A percentile compares a stretch with the other conserved stretches of the same genome.
phyloP scores from a whole-genome alignment of 164 flowering plant species.

The Liquidambar formosana region DNA sequence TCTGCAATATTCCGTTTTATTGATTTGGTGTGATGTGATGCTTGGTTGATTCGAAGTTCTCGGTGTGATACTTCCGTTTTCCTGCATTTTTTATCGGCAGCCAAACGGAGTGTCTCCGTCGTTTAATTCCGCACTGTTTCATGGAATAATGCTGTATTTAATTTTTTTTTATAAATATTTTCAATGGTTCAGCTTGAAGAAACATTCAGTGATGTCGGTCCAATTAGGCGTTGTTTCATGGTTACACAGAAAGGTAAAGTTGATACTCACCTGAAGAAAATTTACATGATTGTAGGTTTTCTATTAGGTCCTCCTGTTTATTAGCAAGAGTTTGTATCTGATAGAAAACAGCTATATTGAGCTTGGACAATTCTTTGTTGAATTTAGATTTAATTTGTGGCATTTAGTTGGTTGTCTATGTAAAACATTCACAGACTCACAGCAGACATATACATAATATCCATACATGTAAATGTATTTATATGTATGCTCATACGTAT shows the following conservation, averaged over 20 bases:
- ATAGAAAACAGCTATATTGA: not conserved
- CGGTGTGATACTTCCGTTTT: not conserved
- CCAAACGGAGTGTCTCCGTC: not conserved
- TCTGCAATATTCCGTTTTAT: not conserved
- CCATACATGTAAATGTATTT: too few species aligned
- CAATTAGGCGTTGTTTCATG: constrained; percentile 84
- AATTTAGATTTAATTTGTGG: not conserved
- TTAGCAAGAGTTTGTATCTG: not conserved
- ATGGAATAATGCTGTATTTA: not conserved
- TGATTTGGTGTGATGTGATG: too few species aligned
- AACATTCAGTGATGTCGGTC: constrained; percentile 85
- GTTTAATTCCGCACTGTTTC: not conserved
- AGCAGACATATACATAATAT: too few species aligned
- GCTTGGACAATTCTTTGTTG: not conserved
- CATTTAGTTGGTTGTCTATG: too few species aligned
- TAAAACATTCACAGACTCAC: too few species aligned
- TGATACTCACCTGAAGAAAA: not conserved
- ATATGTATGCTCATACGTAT: too few species aligned
- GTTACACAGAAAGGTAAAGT: constrained; percentile 73
- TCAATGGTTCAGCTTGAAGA: constrained; percentile 60
- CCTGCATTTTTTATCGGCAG: not conserved
- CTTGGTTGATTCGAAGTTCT: not conserved
- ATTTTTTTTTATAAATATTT: not conserved
- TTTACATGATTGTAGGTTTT: not conserved
- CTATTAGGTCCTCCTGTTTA: not conserved